Evolutionary conservation across 192 early-diverging fungal genomes (phyloP).

Genomic region (Martensiomyces pterosporus): DNA sequence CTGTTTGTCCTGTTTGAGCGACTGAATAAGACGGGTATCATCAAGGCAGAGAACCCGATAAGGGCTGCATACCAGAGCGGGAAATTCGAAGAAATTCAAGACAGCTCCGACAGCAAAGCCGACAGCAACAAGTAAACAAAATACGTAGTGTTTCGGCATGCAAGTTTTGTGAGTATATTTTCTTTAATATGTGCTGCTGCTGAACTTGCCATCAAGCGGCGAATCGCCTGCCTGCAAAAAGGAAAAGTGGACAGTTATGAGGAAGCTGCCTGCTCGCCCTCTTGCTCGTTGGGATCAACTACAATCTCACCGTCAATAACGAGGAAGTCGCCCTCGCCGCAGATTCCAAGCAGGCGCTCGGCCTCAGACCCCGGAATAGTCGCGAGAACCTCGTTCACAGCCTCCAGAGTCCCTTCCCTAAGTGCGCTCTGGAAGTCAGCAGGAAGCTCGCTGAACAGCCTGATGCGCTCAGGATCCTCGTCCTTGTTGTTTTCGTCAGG

Average conservation of each 20-base stretch:
- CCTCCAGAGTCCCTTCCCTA: constrained; percentile 68
- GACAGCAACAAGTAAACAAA: background rate
- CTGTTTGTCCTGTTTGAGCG: constrained; percentile 93
- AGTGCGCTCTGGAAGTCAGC: constrained; percentile 71
- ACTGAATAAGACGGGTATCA: constrained; percentile 85
- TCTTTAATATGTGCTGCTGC: no score
- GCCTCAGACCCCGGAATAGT: constrained; percentile 65
- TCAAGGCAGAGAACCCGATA: constrained; percentile 73
- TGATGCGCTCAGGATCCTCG: constrained; percentile 56
- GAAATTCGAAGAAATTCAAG: constrained; percentile 27
- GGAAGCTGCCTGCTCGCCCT: background rate
- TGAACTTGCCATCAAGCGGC: no score
- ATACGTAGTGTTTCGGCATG: no score
- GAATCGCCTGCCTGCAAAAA: no score
- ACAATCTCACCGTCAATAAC: constrained; percentile 42
- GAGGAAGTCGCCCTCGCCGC: constrained; percentile 69
- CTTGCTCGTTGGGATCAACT: constrained; percentile 39
- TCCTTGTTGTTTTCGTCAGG: constrained; percentile 51
- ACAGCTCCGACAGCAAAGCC: background rate
- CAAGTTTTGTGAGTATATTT: no score
- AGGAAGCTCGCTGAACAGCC: constrained; percentile 70
- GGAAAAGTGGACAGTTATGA: background rate
- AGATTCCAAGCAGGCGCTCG: constrained; percentile 70
- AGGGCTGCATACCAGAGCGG: constrained; percentile 54
- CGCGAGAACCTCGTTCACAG: constrained; percentile 78